Evolutionary conservation across 768 basidiomycete species (phyloP), one percentile per base, ranked within the genome.

Genomic region (Termitomyces bulborhizus): DNA sequence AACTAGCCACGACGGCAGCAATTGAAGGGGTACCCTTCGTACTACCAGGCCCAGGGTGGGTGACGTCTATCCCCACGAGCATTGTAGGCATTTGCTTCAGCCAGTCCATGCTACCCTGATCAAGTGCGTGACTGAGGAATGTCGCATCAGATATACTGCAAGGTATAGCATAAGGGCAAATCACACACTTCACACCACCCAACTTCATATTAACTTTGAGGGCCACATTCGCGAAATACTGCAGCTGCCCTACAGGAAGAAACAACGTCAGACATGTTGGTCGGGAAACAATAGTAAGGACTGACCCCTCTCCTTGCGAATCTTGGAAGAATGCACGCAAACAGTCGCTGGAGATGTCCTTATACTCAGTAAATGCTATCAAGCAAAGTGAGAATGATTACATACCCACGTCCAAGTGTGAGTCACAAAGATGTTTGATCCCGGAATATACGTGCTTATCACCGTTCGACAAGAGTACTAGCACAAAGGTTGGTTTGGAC

Each of bases 161-260:
- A 13, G 45, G 58, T 21, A 43, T 46, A 24, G 60, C 31, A 31
- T n/a, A 46, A 21, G 21, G 8, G 18, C 34, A 31, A 16, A 40
- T 24, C 4, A 69, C 70, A 62, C 77, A 90, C 72, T 93, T 93
- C 45, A 85, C 71, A 8, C 90, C 90, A 21, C 89, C 88, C 37
- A 92, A 75, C 71, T 93, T 93, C 68, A 84, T 83, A 63, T 93
- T 93, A 47, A 92, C 77, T 64, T 93, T 92, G 52, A 93, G 70
- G 2, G 87, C 85, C 44, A 92, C 85, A 63, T 91, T 93, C 13
- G 88, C 87, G 52, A 88, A 88, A 64, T 91, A 93, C 58, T 81
- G 77, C 11, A 70, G 54, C 60, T 89, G 86, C 12, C 85, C 84
- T 76, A 49, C 7, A 70, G 62, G 6, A 31, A 52, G 16, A 27